These are phyloP conservation scores for Monascus purpureus DNA, from an alignment of 495 filamentous ascomycete genomes.

Conservation along the genomic window DNA sequence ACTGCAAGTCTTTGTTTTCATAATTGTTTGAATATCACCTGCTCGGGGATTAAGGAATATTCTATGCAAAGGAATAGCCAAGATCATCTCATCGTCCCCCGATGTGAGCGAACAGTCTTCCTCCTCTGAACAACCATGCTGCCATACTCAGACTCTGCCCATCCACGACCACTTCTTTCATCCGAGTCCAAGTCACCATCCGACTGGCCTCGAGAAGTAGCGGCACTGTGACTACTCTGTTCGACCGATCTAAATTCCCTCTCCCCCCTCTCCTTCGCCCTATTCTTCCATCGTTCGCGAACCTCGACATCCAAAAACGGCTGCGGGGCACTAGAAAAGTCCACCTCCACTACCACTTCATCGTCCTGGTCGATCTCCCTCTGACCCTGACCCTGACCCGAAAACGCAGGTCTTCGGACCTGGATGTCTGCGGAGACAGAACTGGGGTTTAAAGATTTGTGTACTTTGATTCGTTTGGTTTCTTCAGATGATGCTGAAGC, in stretches of 20 bases:
- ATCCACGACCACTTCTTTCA: constrained; percentile 6
- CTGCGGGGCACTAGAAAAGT: constrained; percentile 12
- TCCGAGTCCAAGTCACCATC: background rate
- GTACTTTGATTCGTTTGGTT: background rate
- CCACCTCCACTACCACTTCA: constrained; percentile 4
- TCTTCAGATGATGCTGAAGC: background rate
- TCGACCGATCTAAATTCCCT: no score
- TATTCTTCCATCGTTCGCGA: constrained; percentile 5
- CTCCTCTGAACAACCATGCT: constrained; percentile 19
- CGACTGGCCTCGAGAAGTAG: constrained; percentile 1
- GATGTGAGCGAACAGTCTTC: constrained; percentile 11
- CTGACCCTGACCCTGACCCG: background rate
- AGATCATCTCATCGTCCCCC: no score
- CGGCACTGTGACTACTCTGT: no score
- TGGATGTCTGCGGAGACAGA: constrained; percentile 3
- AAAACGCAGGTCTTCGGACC: constrained; percentile 5
- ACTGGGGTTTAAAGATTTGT: constrained; percentile 4
- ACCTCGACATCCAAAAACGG: constrained; percentile 17
- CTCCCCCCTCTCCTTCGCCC: background rate
- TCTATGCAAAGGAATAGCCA: no score
- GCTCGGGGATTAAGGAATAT: no score
- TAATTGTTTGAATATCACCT: no score
- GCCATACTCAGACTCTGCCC: constrained; percentile 18
- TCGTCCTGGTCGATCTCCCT: background rate
- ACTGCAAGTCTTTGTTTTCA: no score